A percentile compares a stretch with the other conserved stretches of the same genome.
Evolutionary conservation across 1,284 basidiomycete genomes (phyloP).

Genomic region (Pyrrhoderma noxium): DNA sequence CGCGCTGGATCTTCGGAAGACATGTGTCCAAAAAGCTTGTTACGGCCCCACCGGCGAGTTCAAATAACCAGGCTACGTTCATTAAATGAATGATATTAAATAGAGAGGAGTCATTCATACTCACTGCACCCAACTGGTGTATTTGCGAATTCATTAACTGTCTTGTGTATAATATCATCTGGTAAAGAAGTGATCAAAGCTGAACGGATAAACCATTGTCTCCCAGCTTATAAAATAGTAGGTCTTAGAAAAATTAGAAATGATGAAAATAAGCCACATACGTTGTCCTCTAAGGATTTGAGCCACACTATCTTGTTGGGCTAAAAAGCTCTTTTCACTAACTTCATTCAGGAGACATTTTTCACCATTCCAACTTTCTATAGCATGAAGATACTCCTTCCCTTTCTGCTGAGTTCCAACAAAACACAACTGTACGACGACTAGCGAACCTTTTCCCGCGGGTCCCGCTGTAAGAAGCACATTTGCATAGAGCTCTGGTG

Average conservation of each 20-base stretch:
- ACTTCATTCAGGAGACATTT: constrained; percentile 81
- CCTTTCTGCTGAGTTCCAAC: constrained; percentile 70
- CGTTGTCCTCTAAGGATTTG: constrained; percentile 80
- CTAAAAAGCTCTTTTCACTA: constrained; percentile 78
- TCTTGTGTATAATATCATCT: constrained; percentile 80
- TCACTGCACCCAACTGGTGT: constrained; percentile 83
- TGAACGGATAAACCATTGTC: constrained; percentile 87
- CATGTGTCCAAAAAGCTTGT: constrained; percentile 67
- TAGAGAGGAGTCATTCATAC: constrained; percentile 31
- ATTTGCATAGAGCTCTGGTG: constrained; percentile 82
- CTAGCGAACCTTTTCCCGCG: constrained; percentile 68
- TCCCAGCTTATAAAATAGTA: constrained; percentile 42
- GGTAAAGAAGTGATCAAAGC: constrained; percentile 72
- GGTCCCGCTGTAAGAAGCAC: constrained; percentile 85
- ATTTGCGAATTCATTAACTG: constrained; percentile 71
- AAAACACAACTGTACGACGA: constrained; percentile 88
- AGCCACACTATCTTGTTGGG: constrained; percentile 86
- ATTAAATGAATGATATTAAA: not conserved
- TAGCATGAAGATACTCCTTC: constrained; percentile 70
- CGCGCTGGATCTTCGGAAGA: constrained; percentile 67
- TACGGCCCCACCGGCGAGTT: constrained; percentile 79
- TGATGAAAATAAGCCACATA: constrained; percentile 25
- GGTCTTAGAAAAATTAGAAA: not conserved
- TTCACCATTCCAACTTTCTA: constrained; percentile 82
- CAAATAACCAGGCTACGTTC: constrained; percentile 76